Conservation (phyloP, 2,329 filamentous ascomycete genomes). For the Claviceps sp. region DNA sequence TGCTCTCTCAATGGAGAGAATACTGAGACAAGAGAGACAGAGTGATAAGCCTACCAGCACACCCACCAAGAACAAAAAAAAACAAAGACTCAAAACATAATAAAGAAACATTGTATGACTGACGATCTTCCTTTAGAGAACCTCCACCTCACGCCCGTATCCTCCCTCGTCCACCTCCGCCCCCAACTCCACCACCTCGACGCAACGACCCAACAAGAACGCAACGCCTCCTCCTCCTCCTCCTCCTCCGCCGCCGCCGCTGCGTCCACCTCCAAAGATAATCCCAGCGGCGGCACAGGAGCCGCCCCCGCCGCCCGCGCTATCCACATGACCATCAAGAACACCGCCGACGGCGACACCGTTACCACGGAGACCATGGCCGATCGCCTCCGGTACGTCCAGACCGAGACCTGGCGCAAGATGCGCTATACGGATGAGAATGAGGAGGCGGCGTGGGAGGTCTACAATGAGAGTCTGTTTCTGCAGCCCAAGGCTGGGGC, state of each 20-base stretch:
- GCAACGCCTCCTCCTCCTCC: conserved; percentile 25
- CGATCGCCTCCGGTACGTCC: conserved; percentile 61
- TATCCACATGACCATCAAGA: conserved; percentile 80
- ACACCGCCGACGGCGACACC: conserved; percentile 52
- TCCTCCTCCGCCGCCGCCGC: conserved; percentile 21
- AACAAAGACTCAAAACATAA: not conserved
- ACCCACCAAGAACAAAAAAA: too few relatives aligned
- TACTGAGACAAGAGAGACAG: too few relatives aligned
- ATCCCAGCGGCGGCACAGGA: not conserved
- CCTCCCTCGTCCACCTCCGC: conserved; percentile 74
- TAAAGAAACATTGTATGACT: not conserved
- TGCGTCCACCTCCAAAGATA: conserved; percentile 14
- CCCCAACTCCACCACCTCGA: conserved; percentile 91
- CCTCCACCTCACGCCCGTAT: conserved; percentile 73
- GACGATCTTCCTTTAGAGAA: conserved; percentile 41
- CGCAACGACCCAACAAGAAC: conserved; percentile 60
- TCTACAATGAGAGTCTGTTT: conserved; percentile 60
- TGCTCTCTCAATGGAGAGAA: too few relatives aligned
- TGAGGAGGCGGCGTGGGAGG: conserved; percentile 57
- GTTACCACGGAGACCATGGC: conserved; percentile 58
- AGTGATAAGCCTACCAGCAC: too few relatives aligned
- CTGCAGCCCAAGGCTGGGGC: conserved; percentile 12
- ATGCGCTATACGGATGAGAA: conserved; percentile 76
- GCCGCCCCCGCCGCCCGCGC: conserved; percentile 50
- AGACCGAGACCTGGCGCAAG: conserved; percentile 69